Base-by-base conservation (phyloP, 192 early-diverging fungal species). In the Coemansia nantahalensis region DNA sequence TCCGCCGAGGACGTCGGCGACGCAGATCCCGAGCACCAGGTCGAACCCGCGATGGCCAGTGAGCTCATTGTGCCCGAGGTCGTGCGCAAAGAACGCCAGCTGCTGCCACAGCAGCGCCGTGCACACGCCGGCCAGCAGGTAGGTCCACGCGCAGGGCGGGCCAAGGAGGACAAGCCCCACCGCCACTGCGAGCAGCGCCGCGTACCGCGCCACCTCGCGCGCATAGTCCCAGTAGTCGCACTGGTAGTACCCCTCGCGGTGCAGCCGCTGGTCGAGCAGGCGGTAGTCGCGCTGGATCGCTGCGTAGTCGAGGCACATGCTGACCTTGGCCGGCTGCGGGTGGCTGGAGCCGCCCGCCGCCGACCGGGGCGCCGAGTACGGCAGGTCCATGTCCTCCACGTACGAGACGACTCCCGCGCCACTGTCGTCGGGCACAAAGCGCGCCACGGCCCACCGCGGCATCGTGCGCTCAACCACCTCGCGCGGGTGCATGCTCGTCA, bases 31-130 rank as follows among this genome's bases (percentile, higher is more conserved):
- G 54, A 95, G 83, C 23, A 82, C 62, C 68, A 82, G 81, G 64
- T 98, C 95, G 19, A 86, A 77, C 19, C 77, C 53, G 41, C 79
- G 69, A 44, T 81, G 78, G 66, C 89, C 87, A 0, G 89, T 88
- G 53, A 98, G 89, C 15, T 84, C 89, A 51, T 85, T 92, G 82
- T 98, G 95, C n/a, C 93, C 95, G n/a, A 91, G 83, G 62, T 98
- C 95, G 64, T 98, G 95, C 5, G 90, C 95, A 37, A 86, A 81
- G 63, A 98, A 95, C 16, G 93, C 86, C 32, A 91, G 59, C 79
- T 98, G 95, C 55, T 94, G 92, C 91, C 92, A 92, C 64, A 92
- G 83, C 22, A 78, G 50, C 18, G 82, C 90, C 15, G 86, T 79
- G 33, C 66, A 82, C 22, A 89, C 38, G 8, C 82, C 83, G 15